phyloP scores from a whole-genome alignment of 139 green algal genomes.

The Microglena sp. region DNA sequence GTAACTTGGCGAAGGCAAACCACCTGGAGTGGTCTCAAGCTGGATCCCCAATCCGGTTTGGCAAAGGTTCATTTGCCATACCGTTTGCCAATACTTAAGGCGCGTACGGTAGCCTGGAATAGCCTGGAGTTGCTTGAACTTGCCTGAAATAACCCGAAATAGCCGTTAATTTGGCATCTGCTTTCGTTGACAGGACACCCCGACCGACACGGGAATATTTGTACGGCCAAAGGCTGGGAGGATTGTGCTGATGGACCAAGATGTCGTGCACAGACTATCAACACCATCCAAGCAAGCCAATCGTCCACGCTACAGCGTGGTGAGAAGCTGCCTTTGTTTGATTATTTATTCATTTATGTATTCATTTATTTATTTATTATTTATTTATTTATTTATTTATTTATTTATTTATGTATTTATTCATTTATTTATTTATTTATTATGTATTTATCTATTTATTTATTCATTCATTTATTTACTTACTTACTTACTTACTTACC shows the following conservation, averaged over 20 bases:
- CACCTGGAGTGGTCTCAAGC: too few species aligned
- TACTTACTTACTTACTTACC: too few species aligned
- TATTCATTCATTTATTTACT: too few species aligned
- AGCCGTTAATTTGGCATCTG: not conserved
- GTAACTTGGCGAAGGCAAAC: too few species aligned
- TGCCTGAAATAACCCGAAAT: not conserved
- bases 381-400: too few species aligned
- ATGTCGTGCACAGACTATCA: slow-evolving; percentile 50
- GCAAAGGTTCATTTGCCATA: not conserved
- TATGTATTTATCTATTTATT: too few species aligned
- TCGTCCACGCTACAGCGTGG: slow-evolving; percentile 29
- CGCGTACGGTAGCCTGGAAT: not conserved
- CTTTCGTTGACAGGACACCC: not conserved
- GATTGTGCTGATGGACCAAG: slow-evolving; percentile 34
- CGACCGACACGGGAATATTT: not conserved
- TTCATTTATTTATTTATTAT: too few species aligned
- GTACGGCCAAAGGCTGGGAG: not conserved
- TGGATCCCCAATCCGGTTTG: too few species aligned
- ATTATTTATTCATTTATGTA: too few species aligned
- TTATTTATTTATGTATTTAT: too few species aligned
- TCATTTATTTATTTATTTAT: too few species aligned
- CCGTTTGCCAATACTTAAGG: not conserved
- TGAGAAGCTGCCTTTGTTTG: too few species aligned
- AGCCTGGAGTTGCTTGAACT: not conserved
- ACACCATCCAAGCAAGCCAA: slow-evolving; percentile 24